These are phyloP conservation scores for Afroboletus lepidellus DNA, from an alignment of 1,284 basidiomycete species.

Conservation along the genomic window DNA sequence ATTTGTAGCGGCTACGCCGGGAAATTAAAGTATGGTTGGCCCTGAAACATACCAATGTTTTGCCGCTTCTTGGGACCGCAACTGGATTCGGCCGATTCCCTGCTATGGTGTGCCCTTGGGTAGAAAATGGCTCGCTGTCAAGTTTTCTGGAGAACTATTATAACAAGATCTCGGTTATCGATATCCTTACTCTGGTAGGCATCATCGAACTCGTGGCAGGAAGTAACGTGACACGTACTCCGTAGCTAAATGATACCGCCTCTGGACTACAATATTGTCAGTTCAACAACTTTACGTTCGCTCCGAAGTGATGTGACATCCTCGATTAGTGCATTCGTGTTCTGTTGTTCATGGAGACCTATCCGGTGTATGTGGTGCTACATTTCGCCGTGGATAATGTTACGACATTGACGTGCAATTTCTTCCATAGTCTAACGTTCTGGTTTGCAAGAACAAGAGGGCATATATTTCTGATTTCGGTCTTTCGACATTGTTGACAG, in stretches of 20 bases:
- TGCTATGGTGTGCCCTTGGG: constrained; percentile 27
- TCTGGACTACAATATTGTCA: constrained; percentile 23
- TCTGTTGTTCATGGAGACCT: constrained; percentile 28
- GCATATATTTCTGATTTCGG: constrained; percentile 20
- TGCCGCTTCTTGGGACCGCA: constrained; percentile 22
- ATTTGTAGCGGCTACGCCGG: constrained; percentile 14
- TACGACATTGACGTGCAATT: neutral
- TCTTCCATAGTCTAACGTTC: constrained; percentile 17
- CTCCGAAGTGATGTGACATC: neutral
- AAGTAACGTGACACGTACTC: neutral
- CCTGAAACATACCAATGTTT: constrained; percentile 18
- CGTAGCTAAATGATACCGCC: constrained; percentile 18
- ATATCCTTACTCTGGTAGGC: constrained; percentile 17
- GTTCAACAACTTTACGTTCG: neutral
- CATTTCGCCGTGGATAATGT: neutral
- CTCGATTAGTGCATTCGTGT: constrained; percentile 21
- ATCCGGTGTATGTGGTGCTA: constrained; percentile 22
- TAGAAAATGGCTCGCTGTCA: constrained; percentile 22
- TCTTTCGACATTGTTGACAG: constrained; percentile 19
- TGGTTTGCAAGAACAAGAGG: constrained; percentile 8
- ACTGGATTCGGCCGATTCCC: constrained; percentile 22
- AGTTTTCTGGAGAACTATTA: constrained; percentile 13
- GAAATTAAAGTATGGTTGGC: constrained; percentile 23
- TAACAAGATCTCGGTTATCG: neutral
- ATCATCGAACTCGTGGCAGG: neutral